Evolutionary conservation across 1,284 basidiomycete genomes (phyloP), one percentile per base, ranked within the genome.

Genomic region (Cyathus olla): DNA sequence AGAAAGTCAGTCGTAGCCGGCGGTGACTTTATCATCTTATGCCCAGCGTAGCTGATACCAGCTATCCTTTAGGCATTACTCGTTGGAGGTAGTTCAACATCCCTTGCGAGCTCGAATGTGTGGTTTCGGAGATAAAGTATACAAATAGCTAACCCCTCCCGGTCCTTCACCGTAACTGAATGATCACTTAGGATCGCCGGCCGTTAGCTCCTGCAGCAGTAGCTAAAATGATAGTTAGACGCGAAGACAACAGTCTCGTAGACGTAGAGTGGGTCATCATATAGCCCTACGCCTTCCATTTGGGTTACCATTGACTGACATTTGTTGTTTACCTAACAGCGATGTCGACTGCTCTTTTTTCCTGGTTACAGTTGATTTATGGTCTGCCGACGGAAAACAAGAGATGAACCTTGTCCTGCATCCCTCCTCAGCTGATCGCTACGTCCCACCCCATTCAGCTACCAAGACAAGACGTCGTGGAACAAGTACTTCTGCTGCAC

Each of bases 81-180:
- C 90, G 13, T 85, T 97, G 42, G 90, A 94, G 67, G 88, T 96
- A 66, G 87, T 94, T 4, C 95, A 97, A 73, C 89, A 97, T 69
- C 95, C 95, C 37, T 78, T 95, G 52, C 87, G 95, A 48, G 95
- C 95, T 39, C 88, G 95, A 67, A 96, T 96, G 89, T 97, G 95
- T 77, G 95, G 95, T 4, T 96, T 97, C 77, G 95, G 95, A 56
- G 95, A 97, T 83, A 97, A 96, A 85, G 95, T 95, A 64, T 62
- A 76, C 69, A 35, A 13, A 6, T 35, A 35, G 31, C 13, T 35
- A 13, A 35, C 13, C 31, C 31, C 31, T 8, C 13, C 31, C 13
- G 31, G 31, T 35, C 13, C 8, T 46, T 27, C 60, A 60, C 69
- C 51, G 68, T 63, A 49, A 60, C 55, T 61, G 64, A 56, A 19